Evolutionary conservation across 2,329 filamentous ascomycete genomes (phyloP).

Genomic region (Aspergillus felis): DNA sequence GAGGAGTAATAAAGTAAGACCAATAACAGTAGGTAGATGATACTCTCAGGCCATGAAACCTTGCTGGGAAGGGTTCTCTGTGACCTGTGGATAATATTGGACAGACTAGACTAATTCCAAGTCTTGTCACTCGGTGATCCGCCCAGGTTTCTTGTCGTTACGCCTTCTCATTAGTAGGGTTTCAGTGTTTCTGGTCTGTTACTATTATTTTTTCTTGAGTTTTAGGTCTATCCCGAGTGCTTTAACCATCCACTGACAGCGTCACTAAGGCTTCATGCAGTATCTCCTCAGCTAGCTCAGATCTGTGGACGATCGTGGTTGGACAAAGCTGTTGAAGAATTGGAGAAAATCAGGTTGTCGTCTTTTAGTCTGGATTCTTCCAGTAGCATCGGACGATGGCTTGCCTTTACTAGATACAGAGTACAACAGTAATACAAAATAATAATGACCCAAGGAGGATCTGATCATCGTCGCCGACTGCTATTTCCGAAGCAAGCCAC

Average conservation of each 20-base stretch:
- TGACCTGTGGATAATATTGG: background rate
- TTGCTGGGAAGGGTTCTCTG: background rate
- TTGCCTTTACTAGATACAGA: background rate
- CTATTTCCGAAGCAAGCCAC: background rate
- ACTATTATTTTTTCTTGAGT: background rate
- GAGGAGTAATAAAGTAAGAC: constrained; percentile 3
- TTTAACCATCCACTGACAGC: background rate
- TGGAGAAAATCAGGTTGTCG: background rate
- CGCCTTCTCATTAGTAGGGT: constrained; percentile 17
- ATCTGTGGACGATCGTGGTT: background rate
- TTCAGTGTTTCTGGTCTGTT: constrained; percentile 10
- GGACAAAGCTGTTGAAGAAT: background rate
- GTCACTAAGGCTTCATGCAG: background rate
- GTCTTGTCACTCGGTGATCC: background rate
- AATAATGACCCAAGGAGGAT: background rate
- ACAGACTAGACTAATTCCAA: background rate
- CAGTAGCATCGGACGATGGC: background rate
- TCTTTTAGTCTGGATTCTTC: background rate
- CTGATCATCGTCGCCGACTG: background rate
- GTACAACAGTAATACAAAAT: background rate
- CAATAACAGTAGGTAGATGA: background rate
- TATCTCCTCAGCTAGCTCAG: background rate
- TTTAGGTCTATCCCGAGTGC: background rate
- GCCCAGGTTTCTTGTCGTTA: constrained; percentile 3
- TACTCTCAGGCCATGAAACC: background rate